phyloP scores from a whole-genome alignment of 2,329 filamentous ascomycete species.

The Nothophoma quercina region DNA sequence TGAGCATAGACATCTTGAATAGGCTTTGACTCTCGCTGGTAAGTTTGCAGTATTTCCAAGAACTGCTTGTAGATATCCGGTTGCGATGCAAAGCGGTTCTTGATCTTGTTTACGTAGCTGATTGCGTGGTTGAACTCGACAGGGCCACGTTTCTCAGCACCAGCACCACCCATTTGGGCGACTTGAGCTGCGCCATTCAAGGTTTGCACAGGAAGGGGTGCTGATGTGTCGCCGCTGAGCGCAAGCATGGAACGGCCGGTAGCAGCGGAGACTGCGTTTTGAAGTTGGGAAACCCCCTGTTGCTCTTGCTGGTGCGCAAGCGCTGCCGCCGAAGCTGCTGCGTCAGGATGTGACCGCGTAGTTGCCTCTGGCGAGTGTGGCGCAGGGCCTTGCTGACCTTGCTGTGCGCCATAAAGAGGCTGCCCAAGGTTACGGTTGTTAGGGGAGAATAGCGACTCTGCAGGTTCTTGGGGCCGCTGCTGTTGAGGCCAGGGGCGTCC shows the following conservation, averaged over 20 bases:
- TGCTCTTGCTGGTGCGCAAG: slow-evolving; percentile 69
- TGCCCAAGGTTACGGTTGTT: slow-evolving; percentile 54
- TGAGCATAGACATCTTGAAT: slow-evolving; percentile 98
- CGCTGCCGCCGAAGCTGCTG: slow-evolving; percentile 52
- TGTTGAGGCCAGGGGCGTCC: slow-evolving; percentile 52
- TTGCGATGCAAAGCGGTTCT: slow-evolving; percentile 97
- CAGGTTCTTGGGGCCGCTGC: slow-evolving; percentile 39
- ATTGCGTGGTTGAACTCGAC: slow-evolving; percentile 99
- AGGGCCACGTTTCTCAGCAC: slow-evolving; percentile 81
- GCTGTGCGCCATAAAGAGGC: slow-evolving; percentile 46
- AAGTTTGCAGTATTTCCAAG: slow-evolving; percentile 95
- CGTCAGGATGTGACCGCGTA: slow-evolving; percentile 48
- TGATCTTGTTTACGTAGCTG: slow-evolving; percentile 99
- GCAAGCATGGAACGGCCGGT: slow-evolving; percentile 63
- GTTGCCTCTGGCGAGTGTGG: slow-evolving; percentile 49
- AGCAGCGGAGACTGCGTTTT: slow-evolving; percentile 69
- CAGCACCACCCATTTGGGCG: slow-evolving; percentile 63
- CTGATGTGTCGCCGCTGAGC: slow-evolving; percentile 53
- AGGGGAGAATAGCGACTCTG: slow-evolving; percentile 54
- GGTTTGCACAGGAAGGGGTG: slow-evolving; percentile 63
- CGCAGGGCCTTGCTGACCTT: slow-evolving; percentile 41
- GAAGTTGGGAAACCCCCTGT: slow-evolving; percentile 70
- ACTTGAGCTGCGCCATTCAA: slow-evolving; percentile 68
- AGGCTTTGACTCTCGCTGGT: slow-evolving; percentile 96
- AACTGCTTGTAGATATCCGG: slow-evolving; percentile 99